Percentiles rank a stretch among this genome's conserved stretches.
Conservation (phyloP, 495 filamentous ascomycete species). For the Rhypophila decipiens region DNA sequence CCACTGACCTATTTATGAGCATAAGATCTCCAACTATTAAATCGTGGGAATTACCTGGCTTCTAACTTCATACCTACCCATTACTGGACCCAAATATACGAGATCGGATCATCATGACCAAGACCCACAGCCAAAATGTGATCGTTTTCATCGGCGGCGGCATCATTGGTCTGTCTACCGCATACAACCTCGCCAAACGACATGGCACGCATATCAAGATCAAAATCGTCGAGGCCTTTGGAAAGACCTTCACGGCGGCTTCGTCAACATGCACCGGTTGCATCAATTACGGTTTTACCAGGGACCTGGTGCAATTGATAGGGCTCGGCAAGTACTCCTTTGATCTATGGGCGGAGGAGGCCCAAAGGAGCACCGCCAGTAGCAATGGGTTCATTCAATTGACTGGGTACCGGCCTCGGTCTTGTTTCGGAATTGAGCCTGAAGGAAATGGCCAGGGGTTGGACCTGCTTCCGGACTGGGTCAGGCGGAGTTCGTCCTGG, state of each 20-base stretch:
- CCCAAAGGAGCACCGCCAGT: not conserved
- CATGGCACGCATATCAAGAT: not conserved
- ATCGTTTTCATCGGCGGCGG: constrained; percentile 1
- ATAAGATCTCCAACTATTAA: too few relatives aligned
- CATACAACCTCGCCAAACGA: constrained; percentile 1
- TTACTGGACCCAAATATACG: too few relatives aligned
- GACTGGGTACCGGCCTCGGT: not conserved
- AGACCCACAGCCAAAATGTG: too few relatives aligned
- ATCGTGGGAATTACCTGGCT: too few relatives aligned
- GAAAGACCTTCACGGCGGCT: not conserved
- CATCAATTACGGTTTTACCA: not conserved
- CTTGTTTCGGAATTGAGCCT: not conserved
- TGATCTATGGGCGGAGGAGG: not conserved
- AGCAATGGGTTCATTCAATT: not conserved
- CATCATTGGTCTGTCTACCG: constrained; percentile 2
- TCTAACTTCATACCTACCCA: too few relatives aligned
- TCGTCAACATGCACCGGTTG: constrained; percentile 2
- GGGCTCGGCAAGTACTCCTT: not conserved
- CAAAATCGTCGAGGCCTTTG: not conserved
- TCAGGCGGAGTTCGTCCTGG: too few relatives aligned
- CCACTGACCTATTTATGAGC: too few relatives aligned
- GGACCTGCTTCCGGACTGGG: not conserved
- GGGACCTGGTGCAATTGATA: not conserved
- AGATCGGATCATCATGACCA: too few relatives aligned
- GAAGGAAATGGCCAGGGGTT: not conserved